Base-by-base conservation (phyloP, 1,284 basidiomycete species). In the Boletus mariae region DNA sequence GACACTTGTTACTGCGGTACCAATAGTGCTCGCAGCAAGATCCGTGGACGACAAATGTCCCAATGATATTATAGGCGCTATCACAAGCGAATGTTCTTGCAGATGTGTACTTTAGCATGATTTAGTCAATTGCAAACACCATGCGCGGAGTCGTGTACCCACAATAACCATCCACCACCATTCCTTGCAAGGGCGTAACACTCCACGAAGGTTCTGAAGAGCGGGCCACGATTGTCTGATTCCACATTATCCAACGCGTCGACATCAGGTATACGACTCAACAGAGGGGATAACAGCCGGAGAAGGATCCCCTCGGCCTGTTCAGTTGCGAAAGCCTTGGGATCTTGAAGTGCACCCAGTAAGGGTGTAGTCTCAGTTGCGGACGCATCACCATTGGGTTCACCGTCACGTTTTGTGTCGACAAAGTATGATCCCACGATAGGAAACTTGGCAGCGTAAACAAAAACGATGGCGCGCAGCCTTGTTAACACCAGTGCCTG, bases 151-250 rank as follows among this genome's bases (percentile, higher is more conserved):
- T 40, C 8, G 6, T 20, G 13, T 28, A 31, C 65, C 60, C 12
- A 66, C 65, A 63, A 68, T 4, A 63, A 38, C 59, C 64, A 63
- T 41, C 60, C 61, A n/a, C 61, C 29, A 25, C 65, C 63, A 45
- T 64, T 63, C 35, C 15, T 66, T 31, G 42, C 47, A 29, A 64
- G 55, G 25, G 61, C 54, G 44, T 60, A 67, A 37, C 47, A 60
- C 38, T 64, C 62, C 3, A 63, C 57, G 8, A 55, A 32, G 9
- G 32, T 7, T 25, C 47, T 52, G 55, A 60, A 58, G 23, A 54
- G 38, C 0, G 20, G 17, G 0, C 61, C 61, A 45, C 37, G 20
- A 29, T 42, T 40, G 12, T 32, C 51, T 15, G 55, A 50, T 23
- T 54, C 47, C 28, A 20, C 46, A 1, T 52, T 59, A 47, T 67